These are phyloP conservation scores for Sphaerulina musiva DNA, from an alignment of 2,329 filamentous ascomycete species.

Conservation along the genomic window DNA sequence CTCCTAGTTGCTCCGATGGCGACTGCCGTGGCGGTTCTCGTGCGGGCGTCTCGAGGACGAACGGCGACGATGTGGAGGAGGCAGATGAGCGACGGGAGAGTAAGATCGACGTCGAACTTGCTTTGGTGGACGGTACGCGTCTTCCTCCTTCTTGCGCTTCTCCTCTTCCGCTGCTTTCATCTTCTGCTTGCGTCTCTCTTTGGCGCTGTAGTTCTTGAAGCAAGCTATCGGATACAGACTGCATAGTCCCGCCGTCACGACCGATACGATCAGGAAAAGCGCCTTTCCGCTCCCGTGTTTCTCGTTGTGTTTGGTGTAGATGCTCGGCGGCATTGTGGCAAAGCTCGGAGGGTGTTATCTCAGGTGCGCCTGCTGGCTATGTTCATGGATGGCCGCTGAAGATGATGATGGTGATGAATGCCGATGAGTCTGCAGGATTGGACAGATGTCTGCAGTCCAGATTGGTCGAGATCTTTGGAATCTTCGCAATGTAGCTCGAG, in stretches of 20 bases:
- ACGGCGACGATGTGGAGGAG: constrained; percentile 19
- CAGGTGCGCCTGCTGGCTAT: constrained; percentile 5
- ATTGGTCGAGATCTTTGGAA: constrained; percentile 3
- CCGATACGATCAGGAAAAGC: constrained; percentile 29
- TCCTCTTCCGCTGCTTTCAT: constrained; percentile 24
- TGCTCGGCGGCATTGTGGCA: constrained; percentile 18
- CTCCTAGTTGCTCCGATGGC: constrained; percentile 12
- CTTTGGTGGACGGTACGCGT: constrained; percentile 23
- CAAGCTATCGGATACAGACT: constrained; percentile 33
- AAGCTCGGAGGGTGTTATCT: constrained; percentile 8
- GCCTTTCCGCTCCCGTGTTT: constrained; percentile 31
- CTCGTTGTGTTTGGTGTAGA: constrained; percentile 30
- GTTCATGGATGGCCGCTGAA: not conserved
- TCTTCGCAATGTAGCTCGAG: not conserved
- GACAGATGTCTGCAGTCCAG: constrained; percentile 31
- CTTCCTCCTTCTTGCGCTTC: constrained; percentile 22
- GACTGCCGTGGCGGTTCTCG: constrained; percentile 20
- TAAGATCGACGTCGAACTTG: constrained; percentile 26
- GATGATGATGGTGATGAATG: constrained; percentile 1
- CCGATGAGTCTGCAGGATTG: not conserved
- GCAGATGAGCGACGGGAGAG: constrained; percentile 23
- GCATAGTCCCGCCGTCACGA: constrained; percentile 32
- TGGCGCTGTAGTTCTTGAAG: constrained; percentile 34
- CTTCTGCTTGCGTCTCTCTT: constrained; percentile 27
- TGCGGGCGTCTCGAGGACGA: constrained; percentile 20